These are phyloP conservation scores for Akanthomyces uredinophilus DNA, from an alignment of 2,329 filamentous ascomycete species.

Conservation along the genomic window DNA sequence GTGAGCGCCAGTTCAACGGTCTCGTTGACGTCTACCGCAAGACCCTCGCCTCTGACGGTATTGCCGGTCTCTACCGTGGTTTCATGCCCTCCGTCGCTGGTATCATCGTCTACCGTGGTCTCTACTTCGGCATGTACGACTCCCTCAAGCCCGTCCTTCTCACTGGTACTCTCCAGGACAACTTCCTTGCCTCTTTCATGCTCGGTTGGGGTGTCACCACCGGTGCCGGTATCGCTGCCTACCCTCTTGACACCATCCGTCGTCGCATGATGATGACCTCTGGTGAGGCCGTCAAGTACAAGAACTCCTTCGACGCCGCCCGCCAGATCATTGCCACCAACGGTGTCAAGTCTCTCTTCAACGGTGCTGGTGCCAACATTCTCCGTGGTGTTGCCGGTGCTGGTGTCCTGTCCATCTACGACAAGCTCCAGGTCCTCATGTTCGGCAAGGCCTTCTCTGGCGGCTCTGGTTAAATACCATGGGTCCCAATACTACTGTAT, in stretches of 20 bases:
- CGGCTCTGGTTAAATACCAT: conserved; percentile 44
- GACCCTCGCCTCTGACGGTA: conserved; percentile 97
- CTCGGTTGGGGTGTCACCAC: conserved; percentile 99
- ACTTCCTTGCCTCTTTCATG: conserved; percentile 98
- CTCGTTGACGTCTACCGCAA: conserved; percentile 99
- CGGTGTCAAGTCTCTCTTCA: conserved; percentile 99
- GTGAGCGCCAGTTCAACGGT: conserved; percentile 99
- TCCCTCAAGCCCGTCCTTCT: conserved; percentile 99
- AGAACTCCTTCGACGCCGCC: conserved; percentile 89
- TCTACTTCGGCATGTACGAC: conserved; percentile 99
- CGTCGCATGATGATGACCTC: conserved; percentile 99
- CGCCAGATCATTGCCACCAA: conserved; percentile 96
- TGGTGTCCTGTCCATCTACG: conserved; percentile 99
- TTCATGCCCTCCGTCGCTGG: conserved; percentile 99
- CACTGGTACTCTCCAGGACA: conserved; percentile 84
- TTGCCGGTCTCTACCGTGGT: conserved; percentile 99
- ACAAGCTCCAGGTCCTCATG: conserved; percentile 97
- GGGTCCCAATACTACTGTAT: conserved; percentile 33
- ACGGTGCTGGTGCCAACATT: conserved; percentile 99
- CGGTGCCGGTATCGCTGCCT: conserved; percentile 99
- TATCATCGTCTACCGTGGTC: conserved; percentile 99
- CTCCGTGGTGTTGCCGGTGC: conserved; percentile 99
- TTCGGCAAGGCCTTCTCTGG: conserved; percentile 99
- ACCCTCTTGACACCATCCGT: conserved; percentile 99
- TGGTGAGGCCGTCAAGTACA: conserved; percentile 99